phyloP scores from a whole-genome alignment of 306 rosid species.

The Prunus salicina region DNA sequence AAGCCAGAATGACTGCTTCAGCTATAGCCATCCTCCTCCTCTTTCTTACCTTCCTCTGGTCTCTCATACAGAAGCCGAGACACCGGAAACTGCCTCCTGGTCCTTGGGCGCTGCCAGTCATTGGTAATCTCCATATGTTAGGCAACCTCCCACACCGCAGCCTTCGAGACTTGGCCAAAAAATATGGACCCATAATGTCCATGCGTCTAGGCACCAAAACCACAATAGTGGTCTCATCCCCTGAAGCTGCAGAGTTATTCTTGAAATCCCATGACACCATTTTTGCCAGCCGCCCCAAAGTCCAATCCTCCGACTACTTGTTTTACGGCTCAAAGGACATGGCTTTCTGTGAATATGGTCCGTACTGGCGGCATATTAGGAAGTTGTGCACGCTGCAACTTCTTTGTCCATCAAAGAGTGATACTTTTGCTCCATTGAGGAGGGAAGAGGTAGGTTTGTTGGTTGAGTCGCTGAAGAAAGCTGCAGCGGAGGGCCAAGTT shows the following conservation, averaged over 20 bases:
- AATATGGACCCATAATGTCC: conserved; percentile 45
- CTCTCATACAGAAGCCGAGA: not conserved
- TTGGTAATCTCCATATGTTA: conserved; percentile 4
- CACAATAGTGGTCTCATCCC: conserved; percentile 21
- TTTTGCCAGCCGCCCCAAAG: not conserved
- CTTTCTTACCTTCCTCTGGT: not conserved
- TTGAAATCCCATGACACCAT: conserved; percentile 1
- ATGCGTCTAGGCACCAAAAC: conserved; percentile 31
- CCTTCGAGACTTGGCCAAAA: conserved; percentile 35
- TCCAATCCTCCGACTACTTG: conserved; percentile 13
- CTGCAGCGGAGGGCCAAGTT: not conserved
- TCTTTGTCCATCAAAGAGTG: not conserved
- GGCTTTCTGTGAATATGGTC: not conserved
- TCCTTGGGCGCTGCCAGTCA: not conserved
- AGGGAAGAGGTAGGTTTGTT: not conserved
- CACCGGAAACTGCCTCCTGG: conserved; percentile 3
- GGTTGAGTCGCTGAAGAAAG: not conserved
- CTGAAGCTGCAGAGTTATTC: conserved; percentile 6
- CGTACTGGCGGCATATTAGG: conserved; percentile 33
- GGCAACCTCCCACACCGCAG: conserved; percentile 4
- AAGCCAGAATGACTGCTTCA: not conserved
- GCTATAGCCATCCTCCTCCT: not conserved
- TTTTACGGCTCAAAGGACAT: conserved; percentile 22
- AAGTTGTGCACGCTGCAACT: conserved; percentile 25
- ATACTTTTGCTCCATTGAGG: not conserved